Conservation (phyloP, 495 filamentous ascomycete species). For the Penicillium argentinense region DNA sequence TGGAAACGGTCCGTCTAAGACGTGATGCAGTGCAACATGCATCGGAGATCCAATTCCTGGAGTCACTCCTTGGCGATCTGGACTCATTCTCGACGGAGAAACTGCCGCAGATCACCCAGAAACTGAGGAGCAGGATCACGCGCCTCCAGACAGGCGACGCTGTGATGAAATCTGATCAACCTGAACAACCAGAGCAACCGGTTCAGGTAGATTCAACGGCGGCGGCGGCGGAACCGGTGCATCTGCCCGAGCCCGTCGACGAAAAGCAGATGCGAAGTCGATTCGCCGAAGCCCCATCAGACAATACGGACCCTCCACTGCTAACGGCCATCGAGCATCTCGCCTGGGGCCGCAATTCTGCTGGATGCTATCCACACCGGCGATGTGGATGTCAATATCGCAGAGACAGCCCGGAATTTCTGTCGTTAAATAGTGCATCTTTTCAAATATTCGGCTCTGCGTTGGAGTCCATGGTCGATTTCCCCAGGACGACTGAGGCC, state of each 20-base stretch:
- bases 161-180: background rate
- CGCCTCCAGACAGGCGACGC: constrained; percentile 20
- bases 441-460: constrained; percentile 17
- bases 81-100: constrained; percentile 14
- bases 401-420: constrained; percentile 15
- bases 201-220: no score
- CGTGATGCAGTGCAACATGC: constrained; percentile 28
- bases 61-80: constrained; percentile 22
- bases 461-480: constrained; percentile 4
- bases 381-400: constrained; percentile 30
- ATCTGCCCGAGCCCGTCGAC: background rate
- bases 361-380: constrained; percentile 32
- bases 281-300: constrained; percentile 12
- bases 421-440: constrained; percentile 16
- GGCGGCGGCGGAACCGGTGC: constrained; percentile 3
- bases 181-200: no score
- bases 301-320: constrained; percentile 24
- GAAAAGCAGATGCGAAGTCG: constrained; percentile 3
- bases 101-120: constrained; percentile 9
- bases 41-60: constrained; percentile 31
- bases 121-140: constrained; percentile 22
- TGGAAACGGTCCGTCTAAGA: constrained; percentile 29
- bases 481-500: constrained; percentile 15
- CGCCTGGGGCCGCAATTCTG: constrained; percentile 33
- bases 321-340: constrained; percentile 36